A percentile compares a stretch with the other conserved stretches of the same genome.
Conservation (phyloP, 116 monocot species). For the Dioscorea cayenensis region DNA sequence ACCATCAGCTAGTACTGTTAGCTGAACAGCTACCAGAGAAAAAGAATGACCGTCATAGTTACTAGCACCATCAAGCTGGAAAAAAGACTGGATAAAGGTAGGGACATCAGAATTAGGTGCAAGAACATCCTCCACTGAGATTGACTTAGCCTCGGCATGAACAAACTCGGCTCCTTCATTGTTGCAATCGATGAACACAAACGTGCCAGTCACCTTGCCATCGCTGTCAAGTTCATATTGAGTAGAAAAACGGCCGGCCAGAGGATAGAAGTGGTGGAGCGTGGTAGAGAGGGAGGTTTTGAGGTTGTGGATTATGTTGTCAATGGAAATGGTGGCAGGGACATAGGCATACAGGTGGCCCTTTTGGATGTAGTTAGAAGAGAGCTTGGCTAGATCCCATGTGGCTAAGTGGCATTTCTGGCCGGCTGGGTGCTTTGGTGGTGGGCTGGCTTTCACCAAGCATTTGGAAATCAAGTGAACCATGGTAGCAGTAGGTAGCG, state of each 20-base stretch:
- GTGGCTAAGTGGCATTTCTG: slow-evolving; percentile 10
- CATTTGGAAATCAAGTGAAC: slow-evolving; percentile 8
- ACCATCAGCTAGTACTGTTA: slow-evolving; percentile 56
- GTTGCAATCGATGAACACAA: slow-evolving; percentile 13
- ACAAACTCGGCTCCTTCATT: slow-evolving; percentile 43
- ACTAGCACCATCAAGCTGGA: slow-evolving; percentile 28
- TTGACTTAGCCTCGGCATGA: slow-evolving; percentile 18
- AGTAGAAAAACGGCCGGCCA: slow-evolving; percentile 38
- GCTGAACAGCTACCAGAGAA: slow-evolving; percentile 37
- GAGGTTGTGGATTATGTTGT: slow-evolving; percentile 20
- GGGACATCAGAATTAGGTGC: slow-evolving; percentile 17
- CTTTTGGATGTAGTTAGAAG: slow-evolving; percentile 28
- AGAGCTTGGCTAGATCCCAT: slow-evolving; percentile 27
- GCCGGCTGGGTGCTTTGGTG: not conserved
- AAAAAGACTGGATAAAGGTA: slow-evolving; percentile 21
- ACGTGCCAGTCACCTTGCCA: not conserved
- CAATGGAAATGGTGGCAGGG: not conserved
- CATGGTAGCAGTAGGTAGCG: not conserved
- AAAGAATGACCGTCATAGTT: slow-evolving; percentile 34
- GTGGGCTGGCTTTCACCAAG: slow-evolving; percentile 9
- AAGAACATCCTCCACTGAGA: slow-evolving; percentile 28
- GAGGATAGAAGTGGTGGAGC: slow-evolving; percentile 40
- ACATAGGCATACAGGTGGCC: slow-evolving; percentile 26
- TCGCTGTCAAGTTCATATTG: not conserved
- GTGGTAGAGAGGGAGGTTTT: slow-evolving; percentile 28